phyloP scores from a whole-genome alignment of 176 grass and related monocot species.

The Aegilops speltoides region DNA sequence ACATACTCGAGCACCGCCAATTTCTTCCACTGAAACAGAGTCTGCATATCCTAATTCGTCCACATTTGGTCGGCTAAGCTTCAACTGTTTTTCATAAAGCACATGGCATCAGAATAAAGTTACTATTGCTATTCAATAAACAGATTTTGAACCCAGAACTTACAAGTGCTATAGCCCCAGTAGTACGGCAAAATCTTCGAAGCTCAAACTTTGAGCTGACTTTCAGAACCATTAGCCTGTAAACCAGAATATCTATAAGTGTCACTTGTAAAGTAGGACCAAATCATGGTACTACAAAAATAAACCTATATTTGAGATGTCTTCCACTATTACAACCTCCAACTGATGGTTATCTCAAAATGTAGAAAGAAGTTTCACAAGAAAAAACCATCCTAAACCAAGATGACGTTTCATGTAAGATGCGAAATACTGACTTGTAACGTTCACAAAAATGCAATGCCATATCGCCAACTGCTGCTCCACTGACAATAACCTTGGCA shows the following conservation, averaged over 20 bases:
- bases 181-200: slow-evolving; percentile 90
- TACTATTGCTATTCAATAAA: not conserved
- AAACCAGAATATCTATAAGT: slow-evolving; percentile 30
- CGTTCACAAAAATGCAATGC: slow-evolving; percentile 98
- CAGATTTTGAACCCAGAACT: slow-evolving; percentile 31
- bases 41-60: slow-evolving; percentile 91
- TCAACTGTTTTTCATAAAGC: slow-evolving; percentile 59
- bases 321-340: not conserved
- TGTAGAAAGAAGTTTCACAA: not conserved
- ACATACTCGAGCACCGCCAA: slow-evolving; percentile 76
- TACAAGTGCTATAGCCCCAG: slow-evolving; percentile 81
- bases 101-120: slow-evolving; percentile 7
- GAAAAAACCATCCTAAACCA: not conserved
- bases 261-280: not conserved
- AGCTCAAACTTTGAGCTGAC: slow-evolving; percentile 95
- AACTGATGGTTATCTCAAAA: not conserved
- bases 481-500: slow-evolving; percentile 95
- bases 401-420: slow-evolving; percentile 8
- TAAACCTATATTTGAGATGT: not conserved
- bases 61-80: slow-evolving; percentile 78
- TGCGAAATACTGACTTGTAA: slow-evolving; percentile 72
- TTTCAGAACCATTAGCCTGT: slow-evolving; percentile 94
- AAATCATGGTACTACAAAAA: not conserved
- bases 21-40: slow-evolving; percentile 88
- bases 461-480: slow-evolving; percentile 97